These are phyloP conservation scores for Cryphonectria parasitica DNA, from an alignment of 2,329 filamentous ascomycete genomes.

Conservation along the genomic window DNA sequence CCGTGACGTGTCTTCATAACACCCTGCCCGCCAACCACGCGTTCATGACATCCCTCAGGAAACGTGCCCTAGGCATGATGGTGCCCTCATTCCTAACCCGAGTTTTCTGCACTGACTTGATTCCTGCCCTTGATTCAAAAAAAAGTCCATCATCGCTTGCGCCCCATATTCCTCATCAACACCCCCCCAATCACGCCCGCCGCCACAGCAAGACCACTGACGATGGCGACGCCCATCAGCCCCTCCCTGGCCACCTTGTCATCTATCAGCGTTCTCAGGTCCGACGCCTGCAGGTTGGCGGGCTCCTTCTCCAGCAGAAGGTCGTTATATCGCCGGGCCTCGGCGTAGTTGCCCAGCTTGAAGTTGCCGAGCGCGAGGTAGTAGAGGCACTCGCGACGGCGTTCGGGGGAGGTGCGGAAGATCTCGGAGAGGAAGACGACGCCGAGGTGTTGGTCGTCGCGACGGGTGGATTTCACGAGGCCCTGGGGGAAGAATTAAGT, in stretches of 20 bases:
- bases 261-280: conserved; percentile 86
- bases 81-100: not conserved
- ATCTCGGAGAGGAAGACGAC: conserved; percentile 94
- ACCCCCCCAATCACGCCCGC: conserved; percentile 92
- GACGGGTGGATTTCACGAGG: conserved; percentile 87
- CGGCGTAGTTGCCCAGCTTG: conserved; percentile 96
- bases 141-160: conserved; percentile 51
- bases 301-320: conserved; percentile 89
- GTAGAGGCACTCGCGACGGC: conserved; percentile 95
- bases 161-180: conserved; percentile 74
- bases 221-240: conserved; percentile 89
- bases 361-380: conserved; percentile 97
- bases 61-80: not conserved
- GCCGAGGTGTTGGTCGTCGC: conserved; percentile 89
- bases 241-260: conserved; percentile 96
- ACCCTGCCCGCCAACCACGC: not conserved
- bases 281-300: conserved; percentile 85
- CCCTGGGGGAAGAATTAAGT: conserved; percentile 59
- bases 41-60: not conserved
- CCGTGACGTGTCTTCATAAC: not conserved
- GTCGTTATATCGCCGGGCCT: conserved; percentile 94
- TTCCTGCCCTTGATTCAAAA: not conserved
- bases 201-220: conserved; percentile 88
- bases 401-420: conserved; percentile 90
- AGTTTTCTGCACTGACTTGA: not conserved